These are phyloP conservation scores for Lasiodiplodia citricola DNA, from an alignment of 2,329 filamentous ascomycete genomes.

Conservation along the genomic window DNA sequence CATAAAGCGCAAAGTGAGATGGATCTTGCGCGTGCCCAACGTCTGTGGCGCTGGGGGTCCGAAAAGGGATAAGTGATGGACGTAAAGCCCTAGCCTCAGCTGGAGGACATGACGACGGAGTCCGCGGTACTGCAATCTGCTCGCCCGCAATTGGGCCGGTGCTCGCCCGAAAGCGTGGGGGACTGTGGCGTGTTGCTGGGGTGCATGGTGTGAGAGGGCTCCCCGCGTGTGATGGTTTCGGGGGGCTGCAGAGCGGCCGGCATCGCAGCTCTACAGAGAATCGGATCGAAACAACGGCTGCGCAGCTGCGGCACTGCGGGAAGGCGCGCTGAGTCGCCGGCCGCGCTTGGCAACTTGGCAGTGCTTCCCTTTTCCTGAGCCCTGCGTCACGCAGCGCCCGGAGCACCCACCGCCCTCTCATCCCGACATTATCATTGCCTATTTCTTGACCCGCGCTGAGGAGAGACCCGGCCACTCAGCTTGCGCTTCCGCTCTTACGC, in stretches of 20 bases:
- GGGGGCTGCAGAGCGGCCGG: not conserved
- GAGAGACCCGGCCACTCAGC: constrained; percentile 19
- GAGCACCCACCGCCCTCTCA: constrained; percentile 23
- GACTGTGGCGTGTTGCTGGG: not conserved
- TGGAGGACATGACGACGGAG: constrained; percentile 12
- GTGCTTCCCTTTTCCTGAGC: constrained; percentile 4
- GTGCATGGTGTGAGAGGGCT: not conserved
- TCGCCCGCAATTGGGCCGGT: not conserved
- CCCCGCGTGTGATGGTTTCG: not conserved
- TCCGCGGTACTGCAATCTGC: constrained; percentile 15
- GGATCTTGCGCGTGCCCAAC: not conserved
- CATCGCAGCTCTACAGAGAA: not conserved
- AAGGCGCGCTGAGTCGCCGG: not conserved
- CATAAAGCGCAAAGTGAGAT: not conserved
- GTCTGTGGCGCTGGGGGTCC: not conserved
- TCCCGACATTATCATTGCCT: not conserved
- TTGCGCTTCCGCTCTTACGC: not conserved
- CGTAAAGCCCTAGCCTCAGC: not conserved
- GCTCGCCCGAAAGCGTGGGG: not conserved
- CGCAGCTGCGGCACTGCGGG: not conserved
- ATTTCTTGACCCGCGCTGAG: constrained; percentile 11
- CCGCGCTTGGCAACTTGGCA: not conserved
- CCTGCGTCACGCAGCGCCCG: constrained; percentile 14
- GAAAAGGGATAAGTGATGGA: constrained; percentile 7
- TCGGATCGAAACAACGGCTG: constrained; percentile 2